Conservation (phyloP, 805 yeast genomes). For the Priceomyces medius region DNA sequence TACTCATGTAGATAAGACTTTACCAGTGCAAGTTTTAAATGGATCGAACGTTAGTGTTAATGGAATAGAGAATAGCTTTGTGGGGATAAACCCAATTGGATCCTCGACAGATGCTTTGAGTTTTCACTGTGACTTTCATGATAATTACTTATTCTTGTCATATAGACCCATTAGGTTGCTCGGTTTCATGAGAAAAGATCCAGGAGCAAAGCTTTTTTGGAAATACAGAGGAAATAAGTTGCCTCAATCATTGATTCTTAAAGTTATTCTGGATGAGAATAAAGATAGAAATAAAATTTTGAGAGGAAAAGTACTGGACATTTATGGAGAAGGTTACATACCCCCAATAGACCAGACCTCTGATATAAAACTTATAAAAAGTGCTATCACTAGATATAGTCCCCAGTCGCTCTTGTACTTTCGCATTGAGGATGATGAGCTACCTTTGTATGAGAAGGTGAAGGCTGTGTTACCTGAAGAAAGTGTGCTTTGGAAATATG, state of each 20-base stretch:
- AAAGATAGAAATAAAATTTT: background rate
- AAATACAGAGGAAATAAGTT: constrained; percentile 1
- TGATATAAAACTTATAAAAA: constrained; percentile 1
- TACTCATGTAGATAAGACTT: background rate
- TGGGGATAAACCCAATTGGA: constrained; percentile 6
- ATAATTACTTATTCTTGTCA: constrained; percentile 3
- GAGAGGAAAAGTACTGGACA: constrained; percentile 2
- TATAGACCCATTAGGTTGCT: constrained; percentile 6
- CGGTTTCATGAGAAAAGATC: constrained; percentile 7
- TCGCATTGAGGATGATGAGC: constrained; percentile 13
- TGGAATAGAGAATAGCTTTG: background rate
- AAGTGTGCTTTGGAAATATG: constrained; percentile 30
- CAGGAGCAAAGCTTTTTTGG: constrained; percentile 5
- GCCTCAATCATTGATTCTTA: constrained; percentile 4
- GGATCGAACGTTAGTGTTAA: background rate
- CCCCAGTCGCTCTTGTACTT: background rate
- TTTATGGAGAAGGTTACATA: constrained; percentile 6
- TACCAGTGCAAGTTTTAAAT: background rate
- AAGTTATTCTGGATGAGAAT: constrained; percentile 3
- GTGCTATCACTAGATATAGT: constrained; percentile 2
- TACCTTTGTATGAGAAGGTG: constrained; percentile 22
- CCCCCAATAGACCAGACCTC: constrained; percentile 4
- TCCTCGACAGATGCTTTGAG: constrained; percentile 4
- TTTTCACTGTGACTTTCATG: constrained; percentile 8
- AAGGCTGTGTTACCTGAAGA: constrained; percentile 31